phyloP scores from a whole-genome alignment of 306 rosid species.

The Ceratonia siliqua region DNA sequence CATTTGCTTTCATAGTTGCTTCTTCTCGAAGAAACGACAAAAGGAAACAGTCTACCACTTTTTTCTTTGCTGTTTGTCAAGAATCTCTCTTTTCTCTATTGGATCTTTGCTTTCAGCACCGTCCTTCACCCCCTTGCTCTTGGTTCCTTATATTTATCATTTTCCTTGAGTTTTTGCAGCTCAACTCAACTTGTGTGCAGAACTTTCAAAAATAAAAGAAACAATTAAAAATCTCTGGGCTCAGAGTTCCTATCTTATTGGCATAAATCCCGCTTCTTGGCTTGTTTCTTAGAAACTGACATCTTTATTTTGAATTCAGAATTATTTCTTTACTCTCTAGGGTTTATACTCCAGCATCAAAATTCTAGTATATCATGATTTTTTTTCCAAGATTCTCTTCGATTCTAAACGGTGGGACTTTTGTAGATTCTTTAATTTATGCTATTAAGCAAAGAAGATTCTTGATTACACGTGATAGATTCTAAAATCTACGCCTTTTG shows the following conservation, averaged over 20 bases:
- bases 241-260: slow-evolving; percentile 6
- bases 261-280: slow-evolving; percentile 13
- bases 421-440: slow-evolving; percentile 60
- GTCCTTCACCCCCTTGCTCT: slow-evolving; percentile 27
- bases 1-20: slow-evolving; percentile 49
- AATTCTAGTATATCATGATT: slow-evolving; percentile 32
- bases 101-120: slow-evolving; percentile 42
- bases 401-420: slow-evolving; percentile 77
- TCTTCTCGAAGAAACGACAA: slow-evolving; percentile 63
- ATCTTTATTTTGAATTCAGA: slow-evolving; percentile 17
- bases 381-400: slow-evolving; percentile 63
- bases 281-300: background rate
- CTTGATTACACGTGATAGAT: slow-evolving; percentile 64
- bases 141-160: slow-evolving; percentile 24
- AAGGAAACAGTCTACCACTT: slow-evolving; percentile 44
- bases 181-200: slow-evolving; percentile 16
- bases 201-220: background rate
- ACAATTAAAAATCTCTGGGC: background rate
- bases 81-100: slow-evolving; percentile 37
- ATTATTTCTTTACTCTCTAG: background rate
- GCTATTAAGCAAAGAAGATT: slow-evolving; percentile 54
- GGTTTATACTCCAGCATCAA: slow-evolving; percentile 19
- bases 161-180: background rate
- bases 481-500: slow-evolving; percentile 53
- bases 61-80: slow-evolving; percentile 36